phyloP scores from a whole-genome alignment of 345 rosid genomes.

The Kandelia obovata region DNA sequence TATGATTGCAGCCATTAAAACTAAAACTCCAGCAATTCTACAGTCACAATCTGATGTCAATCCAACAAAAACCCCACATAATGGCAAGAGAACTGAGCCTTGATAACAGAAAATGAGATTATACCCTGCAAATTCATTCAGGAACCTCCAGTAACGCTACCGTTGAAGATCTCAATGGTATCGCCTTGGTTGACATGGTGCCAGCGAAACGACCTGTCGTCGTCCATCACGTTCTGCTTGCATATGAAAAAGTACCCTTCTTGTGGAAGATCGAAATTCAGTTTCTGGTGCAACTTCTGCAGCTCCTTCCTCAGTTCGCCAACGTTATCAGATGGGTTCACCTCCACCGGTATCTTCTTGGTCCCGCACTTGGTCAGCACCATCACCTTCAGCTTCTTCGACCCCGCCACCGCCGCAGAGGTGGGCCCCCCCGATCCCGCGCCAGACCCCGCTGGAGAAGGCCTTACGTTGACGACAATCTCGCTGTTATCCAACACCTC shows the following conservation, averaged over 20 bases:
- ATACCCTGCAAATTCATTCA: background rate
- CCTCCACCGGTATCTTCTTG: slow-evolving; percentile 59
- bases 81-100: too few species aligned
- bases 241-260: slow-evolving; percentile 76
- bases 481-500: slow-evolving; percentile 33
- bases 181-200: slow-evolving; percentile 63
- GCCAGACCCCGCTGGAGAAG: slow-evolving; percentile 25
- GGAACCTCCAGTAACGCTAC: slow-evolving; percentile 26
- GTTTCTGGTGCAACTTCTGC: slow-evolving; percentile 51
- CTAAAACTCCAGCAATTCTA: too few species aligned
- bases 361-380: slow-evolving; percentile 57
- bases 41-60: too few species aligned
- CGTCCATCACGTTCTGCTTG: slow-evolving; percentile 77
- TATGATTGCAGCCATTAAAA: too few species aligned
- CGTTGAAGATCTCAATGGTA: slow-evolving; percentile 56
- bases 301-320: slow-evolving; percentile 66
- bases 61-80: too few species aligned
- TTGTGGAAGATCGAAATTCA: slow-evolving; percentile 51
- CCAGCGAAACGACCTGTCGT: slow-evolving; percentile 73
- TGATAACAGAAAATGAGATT: too few species aligned
- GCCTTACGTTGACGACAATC: slow-evolving; percentile 31
- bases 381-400: slow-evolving; percentile 57
- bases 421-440: slow-evolving; percentile 12
- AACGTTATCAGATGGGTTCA: slow-evolving; percentile 58
- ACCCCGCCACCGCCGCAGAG: background rate